Evolutionary conservation across 495 filamentous ascomycete genomes (phyloP).

Genomic region (Apodospora peruviana): DNA sequence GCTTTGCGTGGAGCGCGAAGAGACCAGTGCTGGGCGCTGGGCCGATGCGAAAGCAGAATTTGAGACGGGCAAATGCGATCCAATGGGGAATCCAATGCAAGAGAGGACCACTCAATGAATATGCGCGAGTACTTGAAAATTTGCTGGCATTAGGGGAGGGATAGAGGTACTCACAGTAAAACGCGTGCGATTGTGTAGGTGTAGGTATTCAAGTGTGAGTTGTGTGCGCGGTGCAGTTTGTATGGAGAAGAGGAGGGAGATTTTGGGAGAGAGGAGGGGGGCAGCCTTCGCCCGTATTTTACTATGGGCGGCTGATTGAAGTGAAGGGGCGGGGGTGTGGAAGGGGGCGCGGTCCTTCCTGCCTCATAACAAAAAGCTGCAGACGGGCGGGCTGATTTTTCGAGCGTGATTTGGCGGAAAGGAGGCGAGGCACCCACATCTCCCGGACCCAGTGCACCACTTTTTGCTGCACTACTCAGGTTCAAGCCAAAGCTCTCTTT

Average conservation of each 20-base stretch:
- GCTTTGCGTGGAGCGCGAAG: conserved; percentile 8
- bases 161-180: conserved; percentile 22
- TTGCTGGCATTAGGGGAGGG: conserved; percentile 11
- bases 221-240: conserved; percentile 32
- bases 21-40: conserved; percentile 3
- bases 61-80: conserved; percentile 2
- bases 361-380: conserved; percentile 32
- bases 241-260: conserved; percentile 47
- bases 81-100: conserved; percentile 9
- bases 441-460: conserved; percentile 3
- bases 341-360: conserved; percentile 25
- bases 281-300: conserved; percentile 49
- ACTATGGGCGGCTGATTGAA: conserved; percentile 55
- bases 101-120: conserved; percentile 2
- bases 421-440: conserved; percentile 16
- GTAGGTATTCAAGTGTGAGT: conserved; percentile 24
- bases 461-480: conserved; percentile 1
- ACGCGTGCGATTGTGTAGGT: conserved; percentile 8
- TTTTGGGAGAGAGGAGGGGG: conserved; percentile 52
- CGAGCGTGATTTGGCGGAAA: conserved; percentile 19
- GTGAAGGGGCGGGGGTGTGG: conserved; percentile 28
- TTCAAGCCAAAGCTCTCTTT: neutral
- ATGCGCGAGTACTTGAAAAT: conserved; percentile 20
- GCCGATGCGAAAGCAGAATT: neutral
- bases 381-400: conserved; percentile 29